Base-by-base conservation (phyloP, 345 rosid species). In the Cardamine resedifolia region DNA sequence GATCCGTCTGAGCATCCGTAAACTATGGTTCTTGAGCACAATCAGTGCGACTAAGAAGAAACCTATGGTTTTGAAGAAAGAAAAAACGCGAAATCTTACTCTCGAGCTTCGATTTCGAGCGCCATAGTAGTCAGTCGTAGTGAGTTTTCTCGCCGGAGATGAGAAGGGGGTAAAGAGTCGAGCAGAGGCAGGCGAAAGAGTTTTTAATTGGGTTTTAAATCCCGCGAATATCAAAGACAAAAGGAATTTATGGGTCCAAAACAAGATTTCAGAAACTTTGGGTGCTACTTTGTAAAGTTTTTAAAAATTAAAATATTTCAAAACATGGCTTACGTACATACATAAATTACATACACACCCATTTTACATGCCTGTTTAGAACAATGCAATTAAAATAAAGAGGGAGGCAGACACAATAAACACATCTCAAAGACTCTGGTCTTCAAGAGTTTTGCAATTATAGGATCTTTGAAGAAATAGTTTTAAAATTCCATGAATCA, bases 81-180 rank as follows among this genome's bases (percentile, higher is more conserved):
- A 21, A 8, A 47, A 8, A 21, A 6, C 2, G 21, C 1, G 57
- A 71, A 6, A 58, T 62, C 96, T 82, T 78, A 94, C 98, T 94
- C 98, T 66, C 96, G 88, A 73, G 98, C 95, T 79, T 94, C 98
- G 81, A 94, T 91, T 85, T 94, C 98, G 31, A 89, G 80, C 52
- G 90, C 83, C 97, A 88, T 93, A 61, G 12, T 33, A 23, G 59
- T 85, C 66, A n/a, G 56, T 47, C 53, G 56, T 12, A 10, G 23
- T 26, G 61, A 7, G 53, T 21, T 26, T 70, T 70, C 39, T 70
- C 39, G 76, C 62, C 76, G 76, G 76, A 64, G 79, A 52, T 45
- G 69, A n/a, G 3, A 21, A 38, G 49, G 8, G 39, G 39, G 20
- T 3, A 0, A 26, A 39, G 36, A 41, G 44, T 11, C 7, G 23